Evolutionary conservation across 805 yeast genomes (phyloP).

Genomic region (Nakazawaea wyomingensis): DNA sequence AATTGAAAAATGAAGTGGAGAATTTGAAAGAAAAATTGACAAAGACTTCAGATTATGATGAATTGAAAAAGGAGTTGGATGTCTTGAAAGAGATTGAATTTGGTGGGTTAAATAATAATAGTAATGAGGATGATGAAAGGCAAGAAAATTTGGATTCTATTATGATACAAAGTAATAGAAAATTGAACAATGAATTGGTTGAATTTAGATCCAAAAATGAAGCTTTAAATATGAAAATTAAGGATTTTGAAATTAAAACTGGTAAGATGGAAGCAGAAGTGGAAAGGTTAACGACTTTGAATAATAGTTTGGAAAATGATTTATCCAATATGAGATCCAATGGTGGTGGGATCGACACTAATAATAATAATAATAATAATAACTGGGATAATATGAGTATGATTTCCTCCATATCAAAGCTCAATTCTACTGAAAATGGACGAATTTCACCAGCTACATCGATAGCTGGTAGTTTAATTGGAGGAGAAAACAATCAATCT

Average conservation of each 20-base stretch:
- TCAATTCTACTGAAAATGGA: conserved; percentile 27
- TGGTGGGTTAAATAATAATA: conserved; percentile 36
- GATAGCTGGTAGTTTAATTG: conserved; percentile 35
- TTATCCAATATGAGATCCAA: conserved; percentile 47
- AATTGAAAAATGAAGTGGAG: conserved; percentile 45
- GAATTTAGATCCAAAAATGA: conserved; percentile 57
- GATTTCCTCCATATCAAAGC: conserved; percentile 53
- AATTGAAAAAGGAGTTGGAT: conserved; percentile 68
- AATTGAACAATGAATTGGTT: conserved; percentile 65
- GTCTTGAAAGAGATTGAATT: conserved; percentile 73
- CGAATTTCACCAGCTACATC: conserved; percentile 49
- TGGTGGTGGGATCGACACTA: conserved; percentile 33
- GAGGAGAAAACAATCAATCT: neutral
- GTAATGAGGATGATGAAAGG: conserved; percentile 22
- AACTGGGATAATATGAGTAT: conserved; percentile 61
- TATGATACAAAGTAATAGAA: conserved; percentile 65
- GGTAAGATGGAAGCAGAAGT: conserved; percentile 32
- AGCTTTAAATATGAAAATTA: conserved; percentile 35
- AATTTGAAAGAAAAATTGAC: conserved; percentile 44
- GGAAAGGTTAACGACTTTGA: conserved; percentile 37
- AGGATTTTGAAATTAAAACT: conserved; percentile 34
- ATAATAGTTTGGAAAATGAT: conserved; percentile 69
- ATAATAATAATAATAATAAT: conserved; percentile 46
- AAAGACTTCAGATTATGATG: conserved; percentile 67
- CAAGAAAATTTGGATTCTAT: conserved; percentile 46